Evolutionary conservation across 2,329 filamentous ascomycete genomes (phyloP).

Genomic region (Exserohilum rostratum): DNA sequence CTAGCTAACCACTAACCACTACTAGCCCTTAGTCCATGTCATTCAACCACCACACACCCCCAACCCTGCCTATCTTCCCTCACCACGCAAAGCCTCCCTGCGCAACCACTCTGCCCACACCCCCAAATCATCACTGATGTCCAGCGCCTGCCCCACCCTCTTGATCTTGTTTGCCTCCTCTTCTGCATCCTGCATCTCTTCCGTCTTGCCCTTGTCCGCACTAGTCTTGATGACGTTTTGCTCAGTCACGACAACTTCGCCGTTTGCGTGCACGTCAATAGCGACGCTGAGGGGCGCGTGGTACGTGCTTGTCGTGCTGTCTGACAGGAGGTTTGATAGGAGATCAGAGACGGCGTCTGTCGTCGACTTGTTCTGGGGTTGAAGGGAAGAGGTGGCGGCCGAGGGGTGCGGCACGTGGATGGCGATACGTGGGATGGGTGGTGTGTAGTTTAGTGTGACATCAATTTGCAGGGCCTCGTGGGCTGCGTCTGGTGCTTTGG

Average conservation of each 20-base stretch:
- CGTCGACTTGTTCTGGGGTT: not conserved
- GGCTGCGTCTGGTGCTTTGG: not conserved
- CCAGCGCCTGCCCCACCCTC: constrained; percentile 53
- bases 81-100: constrained; percentile 18
- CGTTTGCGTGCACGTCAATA: constrained; percentile 66
- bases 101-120: constrained; percentile 60
- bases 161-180: constrained; percentile 31
- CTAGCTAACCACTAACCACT: not conserved
- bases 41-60: not conserved
- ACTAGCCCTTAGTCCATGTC: not conserved
- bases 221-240: constrained; percentile 59
- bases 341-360: constrained; percentile 10
- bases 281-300: constrained; percentile 56
- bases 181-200: constrained; percentile 17
- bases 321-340: constrained; percentile 27
- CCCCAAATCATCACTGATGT: constrained; percentile 56
- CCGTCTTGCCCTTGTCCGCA: not conserved
- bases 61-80: not conserved
- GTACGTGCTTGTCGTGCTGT: not conserved
- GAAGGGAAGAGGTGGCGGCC: not conserved
- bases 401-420: constrained; percentile 40
- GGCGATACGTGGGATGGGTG: constrained; percentile 41
- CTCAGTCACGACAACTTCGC: constrained; percentile 62
- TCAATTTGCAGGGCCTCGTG: constrained; percentile 31
- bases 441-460: constrained; percentile 38